A percentile compares a stretch with the other conserved stretches of the same genome.
Conservation (phyloP, 768 basidiomycete genomes). For the Lentinula lateritia region DNA sequence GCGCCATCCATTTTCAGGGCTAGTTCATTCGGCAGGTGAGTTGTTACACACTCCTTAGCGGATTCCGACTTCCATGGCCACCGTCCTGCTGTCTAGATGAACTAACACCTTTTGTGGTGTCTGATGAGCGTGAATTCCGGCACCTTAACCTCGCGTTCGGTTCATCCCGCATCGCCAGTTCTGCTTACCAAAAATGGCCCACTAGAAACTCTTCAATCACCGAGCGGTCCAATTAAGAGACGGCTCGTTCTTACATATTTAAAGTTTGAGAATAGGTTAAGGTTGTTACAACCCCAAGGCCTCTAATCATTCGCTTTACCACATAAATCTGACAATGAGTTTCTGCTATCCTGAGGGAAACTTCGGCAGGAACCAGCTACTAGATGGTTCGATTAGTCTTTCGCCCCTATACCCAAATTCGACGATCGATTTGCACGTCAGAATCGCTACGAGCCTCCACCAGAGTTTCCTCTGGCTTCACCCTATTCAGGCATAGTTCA, state of each 20-base stretch:
- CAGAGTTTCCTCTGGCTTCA: conserved; percentile 95
- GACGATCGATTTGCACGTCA: conserved; percentile 96
- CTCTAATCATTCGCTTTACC: conserved; percentile 89
- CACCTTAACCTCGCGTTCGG: conserved; percentile 71
- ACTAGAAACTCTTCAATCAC: conserved; percentile 78
- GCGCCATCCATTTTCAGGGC: conserved; percentile 90
- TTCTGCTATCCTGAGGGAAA: conserved; percentile 66
- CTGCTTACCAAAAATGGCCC: conserved; percentile 79
- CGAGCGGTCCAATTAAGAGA: conserved; percentile 79
- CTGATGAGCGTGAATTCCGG: conserved; percentile 80
- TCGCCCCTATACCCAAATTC: conserved; percentile 94
- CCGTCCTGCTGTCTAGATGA: conserved; percentile 86
- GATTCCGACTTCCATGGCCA: conserved; percentile 84
- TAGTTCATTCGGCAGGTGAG: conserved; percentile 89
- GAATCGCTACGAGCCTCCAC: conserved; percentile 94
- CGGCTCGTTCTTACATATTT: conserved; percentile 82
- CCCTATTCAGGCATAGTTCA: conserved; percentile 83
- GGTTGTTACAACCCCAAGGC: conserved; percentile 85
- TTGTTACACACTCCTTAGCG: conserved; percentile 86
- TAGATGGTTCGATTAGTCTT: conserved; percentile 95
- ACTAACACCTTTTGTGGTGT: conserved; percentile 84
- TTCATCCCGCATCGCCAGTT: conserved; percentile 66
- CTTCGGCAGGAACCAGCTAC: conserved; percentile 91
- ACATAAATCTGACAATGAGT: conserved; percentile 55
- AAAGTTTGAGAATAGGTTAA: conserved; percentile 81